A percentile compares a stretch with the other conserved stretches of the same genome.
These are phyloP conservation scores for Dysphania ambrosioides DNA, from an alignment of 148 eudicot genomes.

Conservation along the genomic window DNA sequence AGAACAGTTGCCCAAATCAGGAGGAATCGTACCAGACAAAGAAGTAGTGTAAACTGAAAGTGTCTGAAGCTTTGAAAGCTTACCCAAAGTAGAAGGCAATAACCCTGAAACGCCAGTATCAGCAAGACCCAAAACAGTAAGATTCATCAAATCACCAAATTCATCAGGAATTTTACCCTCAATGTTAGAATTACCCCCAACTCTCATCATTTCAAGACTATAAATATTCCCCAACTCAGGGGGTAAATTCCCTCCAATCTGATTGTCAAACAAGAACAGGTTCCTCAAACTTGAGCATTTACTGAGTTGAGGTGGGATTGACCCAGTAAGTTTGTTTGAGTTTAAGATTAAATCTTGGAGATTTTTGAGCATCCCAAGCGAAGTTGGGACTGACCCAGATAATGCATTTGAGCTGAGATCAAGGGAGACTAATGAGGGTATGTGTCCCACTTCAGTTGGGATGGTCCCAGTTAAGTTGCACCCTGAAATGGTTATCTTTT, in stretches of 20 bases:
- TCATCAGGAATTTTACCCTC: slow-evolving; percentile 48
- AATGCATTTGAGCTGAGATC: slow-evolving; percentile 52
- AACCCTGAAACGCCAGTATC: slow-evolving; percentile 56
- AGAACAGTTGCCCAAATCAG: slow-evolving; percentile 65
- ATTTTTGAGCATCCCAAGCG: slow-evolving; percentile 38
- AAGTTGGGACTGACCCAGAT: slow-evolving; percentile 42
- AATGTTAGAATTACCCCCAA: slow-evolving; percentile 55
- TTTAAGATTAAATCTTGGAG: slow-evolving; percentile 47
- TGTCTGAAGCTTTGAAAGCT: slow-evolving; percentile 50
- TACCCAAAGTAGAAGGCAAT: slow-evolving; percentile 47
- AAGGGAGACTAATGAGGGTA: slow-evolving; percentile 26
- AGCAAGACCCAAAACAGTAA: slow-evolving; percentile 54
- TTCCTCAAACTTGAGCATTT: slow-evolving; percentile 36
- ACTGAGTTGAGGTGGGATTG: slow-evolving; percentile 42
- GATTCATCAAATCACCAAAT: slow-evolving; percentile 40
- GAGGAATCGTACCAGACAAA: slow-evolving; percentile 65
- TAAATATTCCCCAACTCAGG: slow-evolving; percentile 34
- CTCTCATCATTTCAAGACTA: slow-evolving; percentile 37
- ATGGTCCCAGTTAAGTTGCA: slow-evolving; percentile 54
- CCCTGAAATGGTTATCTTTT: slow-evolving; percentile 36
- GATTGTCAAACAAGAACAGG: slow-evolving; percentile 46
- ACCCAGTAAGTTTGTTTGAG: slow-evolving; percentile 56
- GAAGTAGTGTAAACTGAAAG: slow-evolving; percentile 60
- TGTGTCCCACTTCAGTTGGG: slow-evolving; percentile 41
- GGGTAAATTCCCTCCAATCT: slow-evolving; percentile 41